phyloP scores from a whole-genome alignment of 805 yeast species.

The Wilhelminamyces savonicus region DNA sequence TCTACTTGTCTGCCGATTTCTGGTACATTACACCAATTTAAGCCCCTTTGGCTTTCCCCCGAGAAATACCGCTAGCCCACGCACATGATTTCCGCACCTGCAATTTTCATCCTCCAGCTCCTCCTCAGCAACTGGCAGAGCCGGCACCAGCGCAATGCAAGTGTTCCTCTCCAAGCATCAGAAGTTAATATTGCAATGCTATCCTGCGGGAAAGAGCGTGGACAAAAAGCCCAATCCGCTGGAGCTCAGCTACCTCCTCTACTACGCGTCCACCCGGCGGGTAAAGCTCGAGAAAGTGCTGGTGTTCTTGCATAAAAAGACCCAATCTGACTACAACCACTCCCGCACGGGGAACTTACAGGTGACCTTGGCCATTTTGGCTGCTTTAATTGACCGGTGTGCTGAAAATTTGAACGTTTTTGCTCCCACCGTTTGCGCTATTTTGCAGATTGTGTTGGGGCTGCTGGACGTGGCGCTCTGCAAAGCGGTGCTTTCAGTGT shows the following conservation, averaged over 20 bases:
- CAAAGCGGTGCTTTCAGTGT: constrained; percentile 46
- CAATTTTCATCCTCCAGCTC: too few species aligned
- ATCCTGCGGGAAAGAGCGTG: constrained; percentile 79
- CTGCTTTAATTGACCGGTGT: constrained; percentile 68
- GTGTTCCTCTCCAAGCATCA: constrained; percentile 78
- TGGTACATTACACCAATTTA: too few species aligned
- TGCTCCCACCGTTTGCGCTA: constrained; percentile 60
- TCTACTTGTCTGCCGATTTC: too few species aligned
- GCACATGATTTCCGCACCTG: too few species aligned
- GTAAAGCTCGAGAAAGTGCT: constrained; percentile 87
- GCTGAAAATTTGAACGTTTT: constrained; percentile 79
- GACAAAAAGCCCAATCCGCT: constrained; percentile 92
- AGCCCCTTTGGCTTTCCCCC: too few species aligned
- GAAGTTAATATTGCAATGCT: constrained; percentile 82
- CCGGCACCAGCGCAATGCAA: too few species aligned
- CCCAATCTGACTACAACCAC: constrained; percentile 53
- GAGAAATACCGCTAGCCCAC: too few species aligned
- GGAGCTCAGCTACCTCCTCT: constrained; percentile 79
- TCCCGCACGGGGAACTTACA: constrained; percentile 71
- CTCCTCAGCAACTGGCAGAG: too few species aligned
- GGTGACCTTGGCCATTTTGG: constrained; percentile 69
- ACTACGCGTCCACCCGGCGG: constrained; percentile 85
- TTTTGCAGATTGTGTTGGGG: constrained; percentile 46
- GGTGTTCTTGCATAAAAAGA: constrained; percentile 55
- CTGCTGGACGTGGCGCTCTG: constrained; percentile 59